These are phyloP conservation scores for Tricholoma furcatifolium DNA, from an alignment of 768 basidiomycete species.

Conservation along the genomic window DNA sequence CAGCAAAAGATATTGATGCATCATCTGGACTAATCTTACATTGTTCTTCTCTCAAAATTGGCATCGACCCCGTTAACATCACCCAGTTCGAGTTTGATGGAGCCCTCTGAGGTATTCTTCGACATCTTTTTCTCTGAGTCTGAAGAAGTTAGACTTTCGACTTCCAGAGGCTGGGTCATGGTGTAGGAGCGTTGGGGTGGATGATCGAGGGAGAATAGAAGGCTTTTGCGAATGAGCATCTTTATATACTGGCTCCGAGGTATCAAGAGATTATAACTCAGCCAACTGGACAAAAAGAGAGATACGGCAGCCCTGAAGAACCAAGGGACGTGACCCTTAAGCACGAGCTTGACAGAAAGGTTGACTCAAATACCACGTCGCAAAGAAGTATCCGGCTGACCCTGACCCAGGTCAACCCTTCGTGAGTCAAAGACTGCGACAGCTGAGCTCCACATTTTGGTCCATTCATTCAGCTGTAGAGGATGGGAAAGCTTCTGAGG, in stretches of 20 bases:
- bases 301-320: constrained; percentile 14
- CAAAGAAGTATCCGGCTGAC: constrained; percentile 7
- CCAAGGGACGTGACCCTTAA: constrained; percentile 11
- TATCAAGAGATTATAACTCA: constrained; percentile 10
- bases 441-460: not conserved
- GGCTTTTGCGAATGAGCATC: constrained; percentile 1
- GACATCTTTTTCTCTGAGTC: constrained; percentile 10
- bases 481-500: not conserved
- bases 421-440: constrained; percentile 4
- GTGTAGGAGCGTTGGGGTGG: not conserved
- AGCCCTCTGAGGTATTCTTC: constrained; percentile 11
- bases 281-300: constrained; percentile 13
- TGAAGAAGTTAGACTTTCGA: constrained; percentile 10
- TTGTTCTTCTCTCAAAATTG: constrained; percentile 35
- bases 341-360: constrained; percentile 13
- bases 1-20: constrained; percentile 1
- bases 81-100: constrained; percentile 12
- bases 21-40: constrained; percentile 23
- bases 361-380: constrained; percentile 8
- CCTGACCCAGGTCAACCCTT: not conserved
- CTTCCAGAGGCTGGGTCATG: constrained; percentile 11
- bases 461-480: not conserved
- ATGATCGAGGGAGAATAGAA: not conserved
- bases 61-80: constrained; percentile 14
- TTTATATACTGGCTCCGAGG: constrained; percentile 12